These are phyloP conservation scores for Colletotrichum agaves DNA, from an alignment of 2,329 filamentous ascomycete species.

Conservation along the genomic window DNA sequence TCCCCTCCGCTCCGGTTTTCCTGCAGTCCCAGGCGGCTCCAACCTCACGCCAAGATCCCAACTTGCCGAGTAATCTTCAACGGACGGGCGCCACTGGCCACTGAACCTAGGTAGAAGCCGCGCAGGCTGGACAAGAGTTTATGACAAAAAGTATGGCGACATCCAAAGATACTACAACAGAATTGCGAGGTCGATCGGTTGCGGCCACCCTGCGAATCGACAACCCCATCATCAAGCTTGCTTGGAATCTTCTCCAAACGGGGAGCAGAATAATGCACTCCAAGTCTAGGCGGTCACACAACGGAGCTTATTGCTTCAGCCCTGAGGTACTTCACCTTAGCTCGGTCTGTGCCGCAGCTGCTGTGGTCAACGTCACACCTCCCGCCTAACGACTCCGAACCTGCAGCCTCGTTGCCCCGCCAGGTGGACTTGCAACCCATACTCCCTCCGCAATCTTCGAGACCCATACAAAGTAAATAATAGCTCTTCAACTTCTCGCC, in stretches of 20 bases:
- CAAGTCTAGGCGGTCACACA: slow-evolving; percentile 27
- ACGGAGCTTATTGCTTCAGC: slow-evolving; percentile 20
- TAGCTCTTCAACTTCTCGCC: too few relatives aligned
- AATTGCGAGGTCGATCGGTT: slow-evolving; percentile 16
- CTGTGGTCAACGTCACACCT: slow-evolving; percentile 26
- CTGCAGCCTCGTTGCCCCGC: slow-evolving; percentile 28
- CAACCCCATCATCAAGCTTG: background rate
- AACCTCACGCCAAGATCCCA: background rate
- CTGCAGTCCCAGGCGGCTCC: too few relatives aligned
- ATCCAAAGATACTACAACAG: background rate
- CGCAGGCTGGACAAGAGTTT: slow-evolving; percentile 11
- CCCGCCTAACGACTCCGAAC: slow-evolving; percentile 1
- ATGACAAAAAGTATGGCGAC: background rate
- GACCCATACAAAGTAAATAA: too few relatives aligned
- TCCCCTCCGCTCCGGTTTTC: background rate
- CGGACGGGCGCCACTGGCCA: too few relatives aligned
- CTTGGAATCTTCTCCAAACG: background rate
- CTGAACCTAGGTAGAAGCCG: slow-evolving; percentile 1
- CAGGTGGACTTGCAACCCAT: slow-evolving; percentile 2
- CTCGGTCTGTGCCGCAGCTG: slow-evolving; percentile 28
- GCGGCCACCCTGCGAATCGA: slow-evolving; percentile 1
- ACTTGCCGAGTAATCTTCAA: background rate
- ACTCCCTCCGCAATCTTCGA: background rate
- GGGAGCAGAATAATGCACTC: slow-evolving; percentile 13
- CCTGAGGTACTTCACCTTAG: background rate